Evolutionary conservation across 371 early-diverging fungal species (phyloP).

Genomic region (Amoeboaphelidium protococcarum): DNA sequence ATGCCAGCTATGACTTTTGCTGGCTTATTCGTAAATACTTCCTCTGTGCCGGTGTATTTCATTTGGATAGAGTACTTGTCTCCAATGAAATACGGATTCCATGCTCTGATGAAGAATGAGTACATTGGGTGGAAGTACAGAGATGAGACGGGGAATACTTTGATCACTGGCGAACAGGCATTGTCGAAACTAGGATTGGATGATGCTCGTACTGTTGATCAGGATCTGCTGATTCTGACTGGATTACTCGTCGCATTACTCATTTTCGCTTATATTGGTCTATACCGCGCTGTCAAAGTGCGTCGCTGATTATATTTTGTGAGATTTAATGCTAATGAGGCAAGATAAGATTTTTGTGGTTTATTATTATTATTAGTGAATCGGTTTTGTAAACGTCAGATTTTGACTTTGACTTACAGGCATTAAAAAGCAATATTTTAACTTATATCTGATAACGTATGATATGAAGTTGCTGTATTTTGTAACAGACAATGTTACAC

Average conservation of each 20-base stretch:
- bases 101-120: conserved; percentile 20
- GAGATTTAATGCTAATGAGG: too few relatives aligned
- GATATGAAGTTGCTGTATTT: too few relatives aligned
- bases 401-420: too few relatives aligned
- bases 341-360: too few relatives aligned
- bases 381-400: too few relatives aligned
- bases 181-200: neutral
- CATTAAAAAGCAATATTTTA: too few relatives aligned
- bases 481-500: too few relatives aligned
- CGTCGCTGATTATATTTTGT: too few relatives aligned
- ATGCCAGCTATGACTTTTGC: conserved; percentile 12
- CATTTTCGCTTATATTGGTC: neutral
- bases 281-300: too few relatives aligned
- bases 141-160: neutral
- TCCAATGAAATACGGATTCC: conserved; percentile 9
- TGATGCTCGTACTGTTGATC: neutral
- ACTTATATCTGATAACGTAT: too few relatives aligned
- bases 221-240: neutral
- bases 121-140: conserved; percentile 13
- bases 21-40: conserved; percentile 29
- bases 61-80: conserved; percentile 1
- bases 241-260: neutral
- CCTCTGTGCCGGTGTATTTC: conserved; percentile 23
- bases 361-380: too few relatives aligned
- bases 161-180: neutral